Evolutionary conservation across 805 yeast species (phyloP).

Genomic region (Danielia reshetovae): DNA sequence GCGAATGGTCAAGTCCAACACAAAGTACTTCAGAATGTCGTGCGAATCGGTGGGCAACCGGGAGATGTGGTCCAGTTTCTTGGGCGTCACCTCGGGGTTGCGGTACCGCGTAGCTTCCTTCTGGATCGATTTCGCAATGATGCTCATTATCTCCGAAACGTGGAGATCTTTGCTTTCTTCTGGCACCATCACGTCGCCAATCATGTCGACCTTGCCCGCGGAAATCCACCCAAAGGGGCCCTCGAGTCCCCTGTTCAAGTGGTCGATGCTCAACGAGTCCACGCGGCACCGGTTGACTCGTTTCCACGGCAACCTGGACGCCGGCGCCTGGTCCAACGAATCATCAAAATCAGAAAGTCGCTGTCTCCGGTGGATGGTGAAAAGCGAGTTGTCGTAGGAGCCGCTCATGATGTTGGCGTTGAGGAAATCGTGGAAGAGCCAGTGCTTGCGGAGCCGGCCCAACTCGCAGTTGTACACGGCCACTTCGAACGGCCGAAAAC

Average conservation of each 20-base stretch:
- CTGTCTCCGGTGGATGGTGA: constrained; percentile 83
- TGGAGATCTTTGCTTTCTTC: constrained; percentile 50
- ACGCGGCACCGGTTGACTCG: constrained; percentile 75
- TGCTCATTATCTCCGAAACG: constrained; percentile 45
- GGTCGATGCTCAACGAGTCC: constrained; percentile 83
- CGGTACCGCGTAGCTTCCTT: constrained; percentile 46
- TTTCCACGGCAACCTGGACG: constrained; percentile 40
- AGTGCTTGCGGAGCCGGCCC: constrained; percentile 78
- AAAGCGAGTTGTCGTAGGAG: constrained; percentile 86
- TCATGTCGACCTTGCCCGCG: constrained; percentile 85
- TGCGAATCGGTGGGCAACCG: constrained; percentile 17
- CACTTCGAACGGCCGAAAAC: constrained; percentile 78
- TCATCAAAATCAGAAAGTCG: constrained; percentile 45
- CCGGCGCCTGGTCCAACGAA: constrained; percentile 4
- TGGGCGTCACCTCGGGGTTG: constrained; percentile 27
- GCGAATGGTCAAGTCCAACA: constrained; percentile 74
- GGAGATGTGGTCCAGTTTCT: constrained; percentile 28
- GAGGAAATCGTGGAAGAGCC: constrained; percentile 85
- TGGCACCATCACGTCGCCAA: constrained; percentile 86
- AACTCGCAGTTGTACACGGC: constrained; percentile 85
- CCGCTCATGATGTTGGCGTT: constrained; percentile 87
- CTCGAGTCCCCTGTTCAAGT: constrained; percentile 80
- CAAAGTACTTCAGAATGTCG: constrained; percentile 53
- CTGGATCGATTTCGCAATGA: constrained; percentile 44
- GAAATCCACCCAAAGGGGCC: constrained; percentile 99